Percentiles rank a stretch among this genome's conserved stretches.
Conservation (phyloP, 2,329 filamentous ascomycete species). For the Fusarium abutilonis region DNA sequence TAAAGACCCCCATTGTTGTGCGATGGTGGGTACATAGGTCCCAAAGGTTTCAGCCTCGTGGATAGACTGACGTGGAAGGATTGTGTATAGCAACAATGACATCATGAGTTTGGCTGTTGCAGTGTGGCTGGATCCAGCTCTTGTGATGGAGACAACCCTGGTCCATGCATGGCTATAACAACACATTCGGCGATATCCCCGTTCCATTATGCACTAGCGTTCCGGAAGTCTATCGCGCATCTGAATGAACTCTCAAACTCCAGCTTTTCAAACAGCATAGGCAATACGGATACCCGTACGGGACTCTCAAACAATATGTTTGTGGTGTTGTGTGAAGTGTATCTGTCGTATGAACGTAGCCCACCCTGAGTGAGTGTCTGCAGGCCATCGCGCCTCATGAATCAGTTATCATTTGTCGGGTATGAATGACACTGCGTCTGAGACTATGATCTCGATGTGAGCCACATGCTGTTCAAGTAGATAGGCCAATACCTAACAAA, state of each 20-base stretch:
- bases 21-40: slow-evolving; percentile 8
- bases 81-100: slow-evolving; percentile 35
- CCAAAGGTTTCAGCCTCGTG: slow-evolving; percentile 43
- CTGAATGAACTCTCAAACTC: slow-evolving; percentile 14
- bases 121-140: slow-evolving; percentile 28
- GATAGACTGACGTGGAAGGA: slow-evolving; percentile 41
- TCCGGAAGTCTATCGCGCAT: slow-evolving; percentile 16
- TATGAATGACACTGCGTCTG: slow-evolving; percentile 24
- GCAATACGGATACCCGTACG: slow-evolving; percentile 21
- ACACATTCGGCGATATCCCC: slow-evolving; percentile 29
- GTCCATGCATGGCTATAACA: slow-evolving; percentile 13
- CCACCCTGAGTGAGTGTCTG: slow-evolving; percentile 17
- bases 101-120: slow-evolving; percentile 28
- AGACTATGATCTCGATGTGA: slow-evolving; percentile 17
- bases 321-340: slow-evolving; percentile 15
- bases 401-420: slow-evolving; percentile 36
- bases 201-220: slow-evolving; percentile 26
- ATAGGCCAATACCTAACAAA: not conserved
- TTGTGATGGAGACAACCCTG: slow-evolving; percentile 27
- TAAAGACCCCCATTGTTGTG: not conserved
- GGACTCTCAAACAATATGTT: slow-evolving; percentile 11
- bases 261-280: slow-evolving; percentile 6
- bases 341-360: slow-evolving; percentile 13
- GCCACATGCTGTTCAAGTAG: slow-evolving; percentile 2
- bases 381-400: slow-evolving; percentile 32